Percentiles rank a stretch among this genome's conserved stretches.
phyloP scores from a whole-genome alignment of 2,329 filamentous ascomycete species.

The Chaetomiaceae sp. region DNA sequence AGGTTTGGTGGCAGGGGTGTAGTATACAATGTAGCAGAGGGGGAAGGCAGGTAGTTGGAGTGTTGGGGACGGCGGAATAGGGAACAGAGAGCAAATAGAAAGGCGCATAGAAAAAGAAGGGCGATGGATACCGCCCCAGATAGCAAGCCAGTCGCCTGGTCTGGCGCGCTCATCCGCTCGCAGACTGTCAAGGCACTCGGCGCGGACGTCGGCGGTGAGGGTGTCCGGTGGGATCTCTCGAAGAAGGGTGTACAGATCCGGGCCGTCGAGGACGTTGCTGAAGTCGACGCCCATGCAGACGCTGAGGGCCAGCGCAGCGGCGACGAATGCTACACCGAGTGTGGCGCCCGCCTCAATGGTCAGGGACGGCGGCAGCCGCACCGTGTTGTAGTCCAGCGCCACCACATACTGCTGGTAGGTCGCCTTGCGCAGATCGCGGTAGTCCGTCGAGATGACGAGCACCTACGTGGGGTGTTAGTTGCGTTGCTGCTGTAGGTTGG shows the following conservation, averaged over 20 bases:
- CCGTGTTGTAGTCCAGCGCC: slow-evolving; percentile 58
- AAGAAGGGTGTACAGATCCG: slow-evolving; percentile 52
- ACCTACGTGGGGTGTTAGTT: slow-evolving; percentile 27
- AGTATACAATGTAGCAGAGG: neutral
- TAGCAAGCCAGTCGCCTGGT: slow-evolving; percentile 61
- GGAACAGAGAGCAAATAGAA: neutral
- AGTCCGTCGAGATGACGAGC: slow-evolving; percentile 67
- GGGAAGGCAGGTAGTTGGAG: neutral
- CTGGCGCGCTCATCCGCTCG: slow-evolving; percentile 45
- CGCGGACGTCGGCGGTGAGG: slow-evolving; percentile 55
- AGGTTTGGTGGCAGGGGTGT: too few relatives aligned
- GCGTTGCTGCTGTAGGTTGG: neutral
- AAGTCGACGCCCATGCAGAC: slow-evolving; percentile 67
- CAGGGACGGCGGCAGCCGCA: slow-evolving; percentile 50
- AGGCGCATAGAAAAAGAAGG: neutral
- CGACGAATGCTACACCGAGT: slow-evolving; percentile 65
- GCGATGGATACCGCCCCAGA: slow-evolving; percentile 58
- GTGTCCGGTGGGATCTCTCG: slow-evolving; percentile 37
- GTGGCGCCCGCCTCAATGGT: slow-evolving; percentile 53
- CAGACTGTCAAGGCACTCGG: slow-evolving; percentile 57
- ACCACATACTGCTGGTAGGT: slow-evolving; percentile 66
- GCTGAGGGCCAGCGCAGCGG: slow-evolving; percentile 59
- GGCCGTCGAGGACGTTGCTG: slow-evolving; percentile 42
- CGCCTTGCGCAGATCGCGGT: slow-evolving; percentile 64
- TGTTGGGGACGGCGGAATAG: neutral